These are phyloP conservation scores for Triglochin maritima DNA, from an alignment of 106 monocot genomes.

Conservation along the genomic window DNA sequence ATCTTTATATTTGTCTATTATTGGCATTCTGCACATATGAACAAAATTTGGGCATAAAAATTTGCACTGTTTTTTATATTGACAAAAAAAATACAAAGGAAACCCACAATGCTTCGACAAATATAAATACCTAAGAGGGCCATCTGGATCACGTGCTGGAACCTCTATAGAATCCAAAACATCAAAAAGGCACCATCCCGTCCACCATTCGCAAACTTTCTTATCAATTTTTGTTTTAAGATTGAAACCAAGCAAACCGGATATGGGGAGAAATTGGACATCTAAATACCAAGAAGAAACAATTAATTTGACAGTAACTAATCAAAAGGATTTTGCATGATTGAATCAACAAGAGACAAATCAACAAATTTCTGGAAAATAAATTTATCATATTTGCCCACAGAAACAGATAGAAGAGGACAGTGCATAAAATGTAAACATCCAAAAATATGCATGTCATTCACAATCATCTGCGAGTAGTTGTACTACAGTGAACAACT, in stretches of 20 bases:
- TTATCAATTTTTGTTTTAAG: slow-evolving; percentile 61
- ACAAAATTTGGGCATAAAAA: background rate
- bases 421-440: too few relatives aligned
- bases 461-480: too few relatives aligned
- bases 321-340: too few relatives aligned
- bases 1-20: slow-evolving; percentile 97
- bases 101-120: too few relatives aligned
- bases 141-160: slow-evolving; percentile 82
- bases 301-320: too few relatives aligned
- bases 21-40: slow-evolving; percentile 57
- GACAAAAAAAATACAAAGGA: background rate
- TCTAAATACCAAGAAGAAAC: slow-evolving; percentile 28
- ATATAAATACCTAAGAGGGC: slow-evolving; percentile 47
- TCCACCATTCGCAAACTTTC: slow-evolving; percentile 75
- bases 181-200: slow-evolving; percentile 86
- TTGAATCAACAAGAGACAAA: too few relatives aligned
- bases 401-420: too few relatives aligned
- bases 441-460: too few relatives aligned
- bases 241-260: slow-evolving; percentile 78
- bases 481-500: too few relatives aligned
- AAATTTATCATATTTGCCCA: too few relatives aligned
- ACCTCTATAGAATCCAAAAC: slow-evolving; percentile 73
- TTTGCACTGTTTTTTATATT: background rate
- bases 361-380: too few relatives aligned
- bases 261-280: slow-evolving; percentile 94